Evolutionary conservation across 2,329 filamentous ascomycete species (phyloP).

Genomic region (Didymosphaeria variabile): DNA sequence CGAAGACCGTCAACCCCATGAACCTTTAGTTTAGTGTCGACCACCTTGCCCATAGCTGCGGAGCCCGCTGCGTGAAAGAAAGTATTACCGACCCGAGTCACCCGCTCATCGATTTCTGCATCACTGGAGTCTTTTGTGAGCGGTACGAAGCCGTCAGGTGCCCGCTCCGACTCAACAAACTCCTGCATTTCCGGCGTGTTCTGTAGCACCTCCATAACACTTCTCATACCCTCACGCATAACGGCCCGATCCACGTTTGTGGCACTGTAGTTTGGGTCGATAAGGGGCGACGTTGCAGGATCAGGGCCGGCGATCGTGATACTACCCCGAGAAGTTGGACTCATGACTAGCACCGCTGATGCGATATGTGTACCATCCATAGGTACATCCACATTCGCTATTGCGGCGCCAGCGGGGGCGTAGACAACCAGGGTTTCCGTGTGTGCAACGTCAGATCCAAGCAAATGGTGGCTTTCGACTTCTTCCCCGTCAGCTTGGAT

Average conservation of each 20-base stretch:
- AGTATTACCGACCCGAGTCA: conserved; percentile 10
- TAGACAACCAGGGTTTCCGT: too few relatives aligned
- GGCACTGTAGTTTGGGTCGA: conserved; percentile 61
- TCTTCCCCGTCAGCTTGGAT: too few relatives aligned
- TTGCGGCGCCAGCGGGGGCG: too few relatives aligned
- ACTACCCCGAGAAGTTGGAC: conserved; percentile 52
- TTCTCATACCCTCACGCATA: conserved; percentile 58
- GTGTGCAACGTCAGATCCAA: too few relatives aligned
- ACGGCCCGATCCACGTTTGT: conserved; percentile 48
- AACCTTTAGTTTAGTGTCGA: conserved; percentile 21
- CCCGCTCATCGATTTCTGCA: conserved; percentile 26
- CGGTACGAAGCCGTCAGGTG: conserved; percentile 24
- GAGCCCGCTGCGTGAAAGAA: conserved; percentile 22
- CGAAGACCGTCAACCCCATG: conserved; percentile 2
- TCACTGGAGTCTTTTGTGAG: conserved; percentile 20
- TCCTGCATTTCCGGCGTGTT: conserved; percentile 30
- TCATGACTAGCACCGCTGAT: conserved; percentile 25
- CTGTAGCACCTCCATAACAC: conserved; percentile 50
- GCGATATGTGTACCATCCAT: conserved; percentile 11
- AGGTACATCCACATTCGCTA: too few relatives aligned
- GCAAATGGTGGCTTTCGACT: too few relatives aligned
- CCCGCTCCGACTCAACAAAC: conserved; percentile 18
- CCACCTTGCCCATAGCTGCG: conserved; percentile 24
- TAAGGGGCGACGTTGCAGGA: conserved; percentile 57
- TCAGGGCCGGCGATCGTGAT: conserved; percentile 61